Conservation (phyloP, 2,329 filamentous ascomycete genomes). For the Curvularia sp. region DNA sequence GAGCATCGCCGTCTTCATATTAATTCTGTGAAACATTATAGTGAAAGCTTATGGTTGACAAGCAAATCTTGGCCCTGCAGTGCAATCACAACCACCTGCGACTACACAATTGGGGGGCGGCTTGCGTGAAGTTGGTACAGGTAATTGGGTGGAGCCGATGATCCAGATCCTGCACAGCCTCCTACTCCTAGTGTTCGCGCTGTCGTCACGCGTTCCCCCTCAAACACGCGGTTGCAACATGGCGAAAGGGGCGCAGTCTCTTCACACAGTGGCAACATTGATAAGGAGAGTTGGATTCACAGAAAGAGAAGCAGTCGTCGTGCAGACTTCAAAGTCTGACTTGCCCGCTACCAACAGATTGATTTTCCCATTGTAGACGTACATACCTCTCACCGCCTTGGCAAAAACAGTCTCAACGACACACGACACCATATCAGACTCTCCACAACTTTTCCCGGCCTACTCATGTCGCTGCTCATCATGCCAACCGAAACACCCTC, state of each 20-base stretch:
- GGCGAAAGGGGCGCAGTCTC: conserved; percentile 21
- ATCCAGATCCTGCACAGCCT: conserved; percentile 25
- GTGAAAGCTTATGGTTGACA: not conserved
- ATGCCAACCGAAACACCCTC: conserved; percentile 35
- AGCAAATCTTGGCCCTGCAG: conserved; percentile 20
- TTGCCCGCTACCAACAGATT: not conserved
- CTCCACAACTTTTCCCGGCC: not conserved
- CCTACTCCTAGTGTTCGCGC: conserved; percentile 11
- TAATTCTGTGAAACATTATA: not conserved
- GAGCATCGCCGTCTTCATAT: not conserved
- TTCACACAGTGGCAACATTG: conserved; percentile 14
- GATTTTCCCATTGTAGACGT: conserved; percentile 4
- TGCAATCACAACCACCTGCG: not conserved
- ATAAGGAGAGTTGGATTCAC: conserved; percentile 7
- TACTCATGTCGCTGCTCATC: conserved; percentile 36
- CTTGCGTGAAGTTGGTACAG: conserved; percentile 7
- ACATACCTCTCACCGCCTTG: conserved; percentile 9
- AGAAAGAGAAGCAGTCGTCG: conserved; percentile 18
- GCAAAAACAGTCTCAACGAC: not conserved
- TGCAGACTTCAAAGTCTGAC: conserved; percentile 6
- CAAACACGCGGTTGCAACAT: conserved; percentile 11
- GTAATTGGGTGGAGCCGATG: conserved; percentile 18
- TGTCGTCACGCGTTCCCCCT: conserved; percentile 15
- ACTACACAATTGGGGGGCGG: conserved; percentile 26
- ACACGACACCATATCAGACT: not conserved